Conservation (phyloP, 2,329 filamentous ascomycete genomes). For the Fusarium mangiferae region DNA sequence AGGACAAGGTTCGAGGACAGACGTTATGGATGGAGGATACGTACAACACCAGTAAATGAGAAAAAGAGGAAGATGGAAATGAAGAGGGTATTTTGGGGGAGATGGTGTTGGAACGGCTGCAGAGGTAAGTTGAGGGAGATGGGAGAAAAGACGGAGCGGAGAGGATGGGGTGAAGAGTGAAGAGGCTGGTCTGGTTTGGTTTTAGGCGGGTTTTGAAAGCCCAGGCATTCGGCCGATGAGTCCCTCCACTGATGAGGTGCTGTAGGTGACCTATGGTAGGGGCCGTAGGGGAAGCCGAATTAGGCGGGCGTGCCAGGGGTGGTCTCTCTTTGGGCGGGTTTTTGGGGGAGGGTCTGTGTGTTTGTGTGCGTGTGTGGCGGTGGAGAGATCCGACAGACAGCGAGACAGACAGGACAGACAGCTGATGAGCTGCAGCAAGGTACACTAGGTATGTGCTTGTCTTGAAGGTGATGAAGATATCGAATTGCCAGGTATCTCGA, state of each 20-base stretch:
- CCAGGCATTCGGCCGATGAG: conserved; percentile 32
- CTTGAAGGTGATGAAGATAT: neutral
- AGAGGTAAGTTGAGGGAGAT: conserved; percentile 31
- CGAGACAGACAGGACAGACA: neutral
- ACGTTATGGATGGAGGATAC: conserved; percentile 12
- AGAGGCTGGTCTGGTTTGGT: conserved; percentile 41
- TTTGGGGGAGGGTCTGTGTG: conserved; percentile 36
- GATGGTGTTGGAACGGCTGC: conserved; percentile 33
- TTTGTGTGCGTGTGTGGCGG: conserved; percentile 34
- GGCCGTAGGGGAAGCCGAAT: conserved; percentile 35
- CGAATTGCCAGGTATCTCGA: neutral
- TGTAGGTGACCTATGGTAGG: conserved; percentile 1
- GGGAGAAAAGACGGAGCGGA: conserved; percentile 33
- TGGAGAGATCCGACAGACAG: conserved; percentile 24
- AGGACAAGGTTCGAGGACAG: conserved; percentile 24
- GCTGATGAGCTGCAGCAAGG: conserved; percentile 24
- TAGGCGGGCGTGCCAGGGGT: conserved; percentile 33
- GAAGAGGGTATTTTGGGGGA: conserved; percentile 18
- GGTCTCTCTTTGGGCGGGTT: conserved; percentile 12
- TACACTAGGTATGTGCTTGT: conserved; percentile 1
- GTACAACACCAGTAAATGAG: conserved; percentile 24
- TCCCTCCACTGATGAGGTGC: neutral
- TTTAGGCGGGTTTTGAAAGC: conserved; percentile 40
- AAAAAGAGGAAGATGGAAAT: conserved; percentile 30
- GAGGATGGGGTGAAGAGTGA: conserved; percentile 29